These are phyloP conservation scores for Ascochyta fabae DNA, from an alignment of 2,329 filamentous ascomycete genomes.

Conservation along the genomic window DNA sequence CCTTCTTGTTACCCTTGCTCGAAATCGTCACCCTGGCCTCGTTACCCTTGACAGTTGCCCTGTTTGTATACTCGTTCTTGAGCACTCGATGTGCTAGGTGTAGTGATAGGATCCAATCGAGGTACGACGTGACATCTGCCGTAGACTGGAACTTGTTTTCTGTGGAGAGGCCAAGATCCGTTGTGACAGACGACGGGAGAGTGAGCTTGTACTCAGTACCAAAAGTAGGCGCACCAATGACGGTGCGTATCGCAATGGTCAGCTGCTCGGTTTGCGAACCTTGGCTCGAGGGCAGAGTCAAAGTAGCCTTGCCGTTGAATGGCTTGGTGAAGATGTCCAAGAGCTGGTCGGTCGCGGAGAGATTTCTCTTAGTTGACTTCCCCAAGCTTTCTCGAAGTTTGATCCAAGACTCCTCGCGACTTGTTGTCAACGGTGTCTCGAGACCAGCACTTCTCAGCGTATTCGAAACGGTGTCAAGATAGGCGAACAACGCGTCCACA, in stretches of 20 bases:
- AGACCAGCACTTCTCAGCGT: constrained; percentile 41
- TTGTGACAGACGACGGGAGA: constrained; percentile 36
- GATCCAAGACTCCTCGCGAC: constrained; percentile 37
- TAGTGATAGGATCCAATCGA: constrained; percentile 44
- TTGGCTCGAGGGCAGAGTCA: constrained; percentile 34
- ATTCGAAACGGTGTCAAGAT: constrained; percentile 33
- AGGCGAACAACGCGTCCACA: constrained; percentile 45
- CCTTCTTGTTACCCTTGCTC: constrained; percentile 31
- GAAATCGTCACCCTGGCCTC: constrained; percentile 35
- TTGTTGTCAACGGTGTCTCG: constrained; percentile 32
- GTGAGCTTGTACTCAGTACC: constrained; percentile 45
- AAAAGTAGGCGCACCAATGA: constrained; percentile 42
- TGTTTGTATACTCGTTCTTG: constrained; percentile 29
- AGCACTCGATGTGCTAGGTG: constrained; percentile 41
- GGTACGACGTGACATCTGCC: constrained; percentile 38
- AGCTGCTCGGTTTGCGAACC: constrained; percentile 32
- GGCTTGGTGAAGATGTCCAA: constrained; percentile 39
- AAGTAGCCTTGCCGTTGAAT: constrained; percentile 36
- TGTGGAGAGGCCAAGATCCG: constrained; percentile 37
- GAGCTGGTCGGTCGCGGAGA: constrained; percentile 43
- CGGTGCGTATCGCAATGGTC: constrained; percentile 39
- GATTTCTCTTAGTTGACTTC: constrained; percentile 31
- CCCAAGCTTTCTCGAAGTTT: constrained; percentile 38
- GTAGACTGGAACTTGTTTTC: constrained; percentile 40
- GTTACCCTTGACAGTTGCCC: constrained; percentile 25